Evolutionary conservation across 2,329 filamentous ascomycete species (phyloP).

Genomic region (Penicillium olsonii): DNA sequence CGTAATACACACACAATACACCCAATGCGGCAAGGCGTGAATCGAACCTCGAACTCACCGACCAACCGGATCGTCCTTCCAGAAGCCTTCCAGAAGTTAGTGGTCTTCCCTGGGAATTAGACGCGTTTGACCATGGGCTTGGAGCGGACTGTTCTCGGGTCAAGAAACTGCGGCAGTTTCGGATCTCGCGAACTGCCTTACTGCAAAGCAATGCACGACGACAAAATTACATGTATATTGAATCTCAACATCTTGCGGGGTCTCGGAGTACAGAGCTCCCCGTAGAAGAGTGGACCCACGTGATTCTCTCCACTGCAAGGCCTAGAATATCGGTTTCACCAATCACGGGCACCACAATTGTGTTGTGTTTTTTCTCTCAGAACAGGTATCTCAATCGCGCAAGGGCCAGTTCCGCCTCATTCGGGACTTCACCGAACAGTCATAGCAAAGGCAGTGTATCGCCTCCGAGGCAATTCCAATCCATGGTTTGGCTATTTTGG

Average conservation of each 20-base stretch:
- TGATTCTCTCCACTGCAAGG: conserved; percentile 7
- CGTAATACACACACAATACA: not conserved
- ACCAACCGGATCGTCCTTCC: conserved; percentile 24
- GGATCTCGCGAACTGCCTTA: not conserved
- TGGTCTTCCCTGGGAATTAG: conserved; percentile 7
- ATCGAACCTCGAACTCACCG: conserved; percentile 6
- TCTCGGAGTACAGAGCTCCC: conserved; percentile 13
- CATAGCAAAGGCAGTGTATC: not conserved
- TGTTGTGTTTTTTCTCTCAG: not conserved
- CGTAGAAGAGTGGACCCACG: not conserved
- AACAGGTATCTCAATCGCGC: not conserved
- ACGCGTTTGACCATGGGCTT: conserved; percentile 18
- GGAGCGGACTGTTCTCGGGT: conserved; percentile 7
- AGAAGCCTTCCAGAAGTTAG: conserved; percentile 24
- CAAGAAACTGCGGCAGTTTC: conserved; percentile 8
- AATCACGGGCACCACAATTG: not conserved
- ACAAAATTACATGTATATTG: not conserved
- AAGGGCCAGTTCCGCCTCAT: conserved; percentile 4
- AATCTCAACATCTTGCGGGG: conserved; percentile 7
- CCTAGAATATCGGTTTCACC: conserved; percentile 4
- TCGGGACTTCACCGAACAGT: conserved; percentile 6
- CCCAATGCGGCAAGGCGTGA: conserved; percentile 6
- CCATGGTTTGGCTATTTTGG: not conserved
- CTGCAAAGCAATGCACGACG: too few species aligned
- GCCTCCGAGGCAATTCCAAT: not conserved